Percentiles rank a stretch among this genome's conserved stretches.
Conservation (phyloP, 2,329 filamentous ascomycete species). For the Penicillium sp. region DNA sequence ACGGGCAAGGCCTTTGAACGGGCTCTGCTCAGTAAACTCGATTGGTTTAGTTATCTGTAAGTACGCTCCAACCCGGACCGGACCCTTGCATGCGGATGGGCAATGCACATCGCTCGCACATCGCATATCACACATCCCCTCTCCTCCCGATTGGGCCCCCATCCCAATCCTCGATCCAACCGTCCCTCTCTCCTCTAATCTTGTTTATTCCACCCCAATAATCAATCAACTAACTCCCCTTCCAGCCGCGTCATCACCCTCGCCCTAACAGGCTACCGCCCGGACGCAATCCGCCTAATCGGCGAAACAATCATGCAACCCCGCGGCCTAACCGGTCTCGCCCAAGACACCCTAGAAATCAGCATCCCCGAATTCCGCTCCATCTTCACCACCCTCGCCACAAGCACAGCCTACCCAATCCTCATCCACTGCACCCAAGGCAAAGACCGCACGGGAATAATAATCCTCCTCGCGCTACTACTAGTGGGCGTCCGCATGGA, state of each 20-base stretch:
- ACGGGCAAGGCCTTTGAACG: constrained; percentile 75
- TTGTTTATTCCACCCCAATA: neutral
- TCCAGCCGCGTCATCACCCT: constrained; percentile 67
- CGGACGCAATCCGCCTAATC: constrained; percentile 72
- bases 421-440: constrained; percentile 87
- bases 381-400: constrained; percentile 70
- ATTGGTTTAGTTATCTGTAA: constrained; percentile 70
- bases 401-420: constrained; percentile 63
- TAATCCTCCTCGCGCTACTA: constrained; percentile 71
- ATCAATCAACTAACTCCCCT: neutral
- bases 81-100: constrained; percentile 3
- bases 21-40: constrained; percentile 70
- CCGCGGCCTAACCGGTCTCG: constrained; percentile 73
- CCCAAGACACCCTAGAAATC: constrained; percentile 70
- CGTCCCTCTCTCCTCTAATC: too few relatives aligned
- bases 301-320: constrained; percentile 73
- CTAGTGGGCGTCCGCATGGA: constrained; percentile 61
- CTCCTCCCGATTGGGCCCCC: neutral
- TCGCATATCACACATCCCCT: neutral
- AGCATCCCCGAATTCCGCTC: constrained; percentile 69
- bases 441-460: constrained; percentile 81
- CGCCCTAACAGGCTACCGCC: constrained; percentile 70
- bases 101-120: neutral
- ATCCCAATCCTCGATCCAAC: neutral
- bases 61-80: constrained; percentile 23